These are phyloP conservation scores for Yarrowia bubula DNA, from an alignment of 805 yeast species.

Conservation along the genomic window DNA sequence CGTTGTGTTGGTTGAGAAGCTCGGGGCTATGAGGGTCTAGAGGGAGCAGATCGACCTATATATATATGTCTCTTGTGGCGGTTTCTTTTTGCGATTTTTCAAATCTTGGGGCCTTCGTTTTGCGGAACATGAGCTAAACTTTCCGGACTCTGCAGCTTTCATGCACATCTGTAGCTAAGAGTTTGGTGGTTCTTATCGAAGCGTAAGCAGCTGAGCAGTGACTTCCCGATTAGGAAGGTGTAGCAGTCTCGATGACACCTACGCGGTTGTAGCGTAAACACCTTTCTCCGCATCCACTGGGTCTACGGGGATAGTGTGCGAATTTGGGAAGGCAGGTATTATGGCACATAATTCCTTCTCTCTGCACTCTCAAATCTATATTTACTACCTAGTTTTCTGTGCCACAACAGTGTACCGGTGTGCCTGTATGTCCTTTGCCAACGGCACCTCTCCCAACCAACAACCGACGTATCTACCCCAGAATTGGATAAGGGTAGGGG, in stretches of 20 bases:
- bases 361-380: too few species aligned
- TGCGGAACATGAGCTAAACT: neutral
- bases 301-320: too few species aligned
- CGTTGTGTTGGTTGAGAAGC: neutral
- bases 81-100: neutral
- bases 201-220: neutral
- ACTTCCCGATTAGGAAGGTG: conserved; percentile 24
- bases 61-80: neutral
- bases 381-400: too few species aligned
- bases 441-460: neutral
- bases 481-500: conserved; percentile 15
- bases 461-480: neutral
- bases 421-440: neutral
- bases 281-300: neutral
- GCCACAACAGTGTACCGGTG: neutral
- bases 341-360: too few species aligned
- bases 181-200: neutral
- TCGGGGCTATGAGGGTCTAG: neutral
- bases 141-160: neutral
- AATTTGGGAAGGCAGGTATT: too few species aligned
- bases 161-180: neutral
- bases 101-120: neutral
- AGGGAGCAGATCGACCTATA: neutral
- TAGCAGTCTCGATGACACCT: neutral
- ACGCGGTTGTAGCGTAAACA: neutral